These are phyloP conservation scores for Dacryopinax primogenitus DNA, from an alignment of 768 basidiomycete species.

Conservation along the genomic window DNA sequence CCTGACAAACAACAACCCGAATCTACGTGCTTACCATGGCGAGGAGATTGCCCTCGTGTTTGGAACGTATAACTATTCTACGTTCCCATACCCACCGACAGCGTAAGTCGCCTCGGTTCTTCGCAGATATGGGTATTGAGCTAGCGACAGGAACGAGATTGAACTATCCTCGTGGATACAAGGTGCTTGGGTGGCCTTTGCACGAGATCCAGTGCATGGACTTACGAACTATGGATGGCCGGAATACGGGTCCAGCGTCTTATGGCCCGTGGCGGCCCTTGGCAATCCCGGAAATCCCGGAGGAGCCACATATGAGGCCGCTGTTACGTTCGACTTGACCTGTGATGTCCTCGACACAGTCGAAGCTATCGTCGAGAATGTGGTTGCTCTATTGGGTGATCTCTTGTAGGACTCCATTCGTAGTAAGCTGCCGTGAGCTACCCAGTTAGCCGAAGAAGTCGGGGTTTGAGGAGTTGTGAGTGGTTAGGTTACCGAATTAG, in stretches of 20 bases:
- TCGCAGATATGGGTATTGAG: neutral
- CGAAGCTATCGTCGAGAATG: too few relatives aligned
- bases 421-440: too few relatives aligned
- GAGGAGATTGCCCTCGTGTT: conserved; percentile 34
- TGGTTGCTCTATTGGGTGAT: too few relatives aligned
- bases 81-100: conserved; percentile 10
- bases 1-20: neutral
- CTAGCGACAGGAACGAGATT: conserved; percentile 16
- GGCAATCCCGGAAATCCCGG: neutral
- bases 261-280: neutral
- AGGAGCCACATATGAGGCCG: neutral
- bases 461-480: too few relatives aligned
- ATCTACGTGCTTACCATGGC: conserved; percentile 28
- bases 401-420: too few relatives aligned
- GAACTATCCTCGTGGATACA: conserved; percentile 29
- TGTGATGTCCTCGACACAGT: too few relatives aligned
- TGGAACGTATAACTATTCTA: conserved; percentile 21
- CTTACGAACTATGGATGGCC: conserved; percentile 25
- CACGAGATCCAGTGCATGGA: conserved; percentile 29
- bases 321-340: too few relatives aligned
- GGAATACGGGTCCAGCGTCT: conserved; percentile 11
- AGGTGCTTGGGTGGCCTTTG: conserved; percentile 34
- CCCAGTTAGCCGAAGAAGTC: too few relatives aligned
- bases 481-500: too few relatives aligned
- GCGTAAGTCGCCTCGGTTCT: neutral